These are phyloP conservation scores for Trichosanthes cucumerina DNA, from an alignment of 306 rosid species.

Conservation along the genomic window DNA sequence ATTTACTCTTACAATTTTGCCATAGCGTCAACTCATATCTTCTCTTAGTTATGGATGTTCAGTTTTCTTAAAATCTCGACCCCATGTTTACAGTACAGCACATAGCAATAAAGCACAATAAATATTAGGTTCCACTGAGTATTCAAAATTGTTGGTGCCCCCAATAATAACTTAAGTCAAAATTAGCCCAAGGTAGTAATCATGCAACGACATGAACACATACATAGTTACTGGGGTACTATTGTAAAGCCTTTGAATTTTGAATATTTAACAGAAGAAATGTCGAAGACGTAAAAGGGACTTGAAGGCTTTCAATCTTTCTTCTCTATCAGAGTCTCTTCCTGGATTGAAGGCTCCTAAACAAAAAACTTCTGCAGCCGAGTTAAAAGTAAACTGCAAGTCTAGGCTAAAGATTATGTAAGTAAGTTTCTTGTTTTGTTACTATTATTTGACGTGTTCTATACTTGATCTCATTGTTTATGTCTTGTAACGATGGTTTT, in stretches of 20 bases:
- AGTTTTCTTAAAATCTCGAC: background rate
- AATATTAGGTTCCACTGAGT: background rate
- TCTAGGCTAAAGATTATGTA: constrained; percentile 52
- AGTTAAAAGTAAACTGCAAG: constrained; percentile 46
- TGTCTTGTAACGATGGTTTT: constrained; percentile 6
- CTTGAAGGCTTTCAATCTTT: constrained; percentile 63
- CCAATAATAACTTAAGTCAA: background rate
- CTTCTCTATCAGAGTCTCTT: constrained; percentile 52
- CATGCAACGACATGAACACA: background rate
- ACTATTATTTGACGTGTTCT: constrained; percentile 9
- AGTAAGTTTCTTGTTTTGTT: constrained; percentile 34
- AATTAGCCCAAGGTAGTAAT: background rate
- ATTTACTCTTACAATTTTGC: background rate
- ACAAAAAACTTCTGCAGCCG: constrained; percentile 13
- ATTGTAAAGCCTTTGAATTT: too few species aligned
- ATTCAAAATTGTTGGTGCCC: background rate
- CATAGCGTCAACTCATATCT: background rate
- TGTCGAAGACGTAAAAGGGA: constrained; percentile 51
- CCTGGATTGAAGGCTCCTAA: constrained; percentile 36
- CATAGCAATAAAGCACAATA: too few species aligned
- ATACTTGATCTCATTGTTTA: background rate
- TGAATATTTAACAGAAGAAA: constrained; percentile 35
- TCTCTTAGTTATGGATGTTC: background rate
- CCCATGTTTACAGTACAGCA: background rate
- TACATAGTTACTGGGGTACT: background rate